Percentiles rank a stretch among this genome's conserved stretches.
These are phyloP conservation scores for Dictyostelium citrinum DNA, from an alignment of 78 protist species.

Conservation along the genomic window DNA sequence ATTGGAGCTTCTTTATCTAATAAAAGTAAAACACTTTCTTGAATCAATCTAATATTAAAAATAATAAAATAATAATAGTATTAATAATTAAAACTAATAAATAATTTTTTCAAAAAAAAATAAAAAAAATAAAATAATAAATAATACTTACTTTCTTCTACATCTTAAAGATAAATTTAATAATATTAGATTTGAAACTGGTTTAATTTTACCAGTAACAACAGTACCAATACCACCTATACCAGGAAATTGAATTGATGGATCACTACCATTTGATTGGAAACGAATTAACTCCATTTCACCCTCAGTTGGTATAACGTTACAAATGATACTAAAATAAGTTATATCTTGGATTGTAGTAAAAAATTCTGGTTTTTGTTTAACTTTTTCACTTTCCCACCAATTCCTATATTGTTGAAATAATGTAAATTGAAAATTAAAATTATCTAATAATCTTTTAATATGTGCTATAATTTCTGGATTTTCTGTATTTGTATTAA, in stretches of 20 bases:
- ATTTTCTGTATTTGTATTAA: neutral
- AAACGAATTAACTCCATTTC: neutral
- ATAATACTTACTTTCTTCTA: constrained; percentile 1
- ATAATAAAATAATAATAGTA: neutral
- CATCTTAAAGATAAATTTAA: constrained; percentile 28
- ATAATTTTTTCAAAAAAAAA: neutral
- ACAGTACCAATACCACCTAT: neutral
- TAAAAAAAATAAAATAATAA: too few relatives aligned
- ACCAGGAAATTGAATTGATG: neutral
- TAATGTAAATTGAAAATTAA: neutral
- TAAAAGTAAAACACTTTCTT: neutral
- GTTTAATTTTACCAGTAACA: neutral
- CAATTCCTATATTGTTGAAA: neutral
- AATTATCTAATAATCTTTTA: neutral
- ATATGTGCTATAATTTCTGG: neutral
- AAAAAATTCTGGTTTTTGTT: neutral
- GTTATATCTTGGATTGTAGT: neutral
- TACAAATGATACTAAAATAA: neutral
- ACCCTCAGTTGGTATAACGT: neutral
- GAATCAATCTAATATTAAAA: neutral
- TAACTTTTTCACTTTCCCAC: neutral
- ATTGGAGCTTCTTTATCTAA: constrained; percentile 2
- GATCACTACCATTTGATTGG: neutral
- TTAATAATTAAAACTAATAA: neutral
- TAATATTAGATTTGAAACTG: neutral